Evolutionary conservation across 2,329 filamentous ascomycete species (phyloP).

Genomic region (Fusarium sp.): DNA sequence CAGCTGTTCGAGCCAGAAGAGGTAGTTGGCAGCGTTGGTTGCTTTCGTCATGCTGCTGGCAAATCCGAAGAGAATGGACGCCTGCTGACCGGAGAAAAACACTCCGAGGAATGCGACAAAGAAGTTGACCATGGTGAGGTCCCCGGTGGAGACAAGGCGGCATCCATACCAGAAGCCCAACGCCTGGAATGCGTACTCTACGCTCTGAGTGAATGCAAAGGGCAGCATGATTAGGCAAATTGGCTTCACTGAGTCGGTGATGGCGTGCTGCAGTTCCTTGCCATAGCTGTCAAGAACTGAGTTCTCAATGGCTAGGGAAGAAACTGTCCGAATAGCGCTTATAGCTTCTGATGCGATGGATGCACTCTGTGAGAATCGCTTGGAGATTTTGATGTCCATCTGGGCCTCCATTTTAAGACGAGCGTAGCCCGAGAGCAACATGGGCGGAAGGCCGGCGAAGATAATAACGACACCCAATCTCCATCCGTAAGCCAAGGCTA

Average conservation of each 20-base stretch:
- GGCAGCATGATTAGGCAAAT: slow-evolving; percentile 52
- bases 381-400: slow-evolving; percentile 53
- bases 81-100: slow-evolving; percentile 59
- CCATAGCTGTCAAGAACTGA: slow-evolving; percentile 49
- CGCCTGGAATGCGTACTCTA: too few relatives aligned
- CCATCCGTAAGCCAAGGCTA: slow-evolving; percentile 61
- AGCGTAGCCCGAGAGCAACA: slow-evolving; percentile 54
- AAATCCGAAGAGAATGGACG: slow-evolving; percentile 58
- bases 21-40: slow-evolving; percentile 62
- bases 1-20: slow-evolving; percentile 60
- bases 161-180: slow-evolving; percentile 46
- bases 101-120: slow-evolving; percentile 65
- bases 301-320: slow-evolving; percentile 58
- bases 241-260: slow-evolving; percentile 44
- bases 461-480: slow-evolving; percentile 63
- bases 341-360: slow-evolving; percentile 59
- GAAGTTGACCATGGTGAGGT: slow-evolving; percentile 65
- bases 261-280: slow-evolving; percentile 49
- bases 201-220: slow-evolving; percentile 52
- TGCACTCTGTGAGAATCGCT: slow-evolving; percentile 51
- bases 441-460: slow-evolving; percentile 55
- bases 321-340: slow-evolving; percentile 56
- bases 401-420: slow-evolving; percentile 57
- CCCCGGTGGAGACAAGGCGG: slow-evolving; percentile 54
- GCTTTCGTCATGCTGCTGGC: slow-evolving; percentile 65